phyloP scores from a whole-genome alignment of 2,329 filamentous ascomycete genomes.

The Aspergillus hiratsukae region DNA sequence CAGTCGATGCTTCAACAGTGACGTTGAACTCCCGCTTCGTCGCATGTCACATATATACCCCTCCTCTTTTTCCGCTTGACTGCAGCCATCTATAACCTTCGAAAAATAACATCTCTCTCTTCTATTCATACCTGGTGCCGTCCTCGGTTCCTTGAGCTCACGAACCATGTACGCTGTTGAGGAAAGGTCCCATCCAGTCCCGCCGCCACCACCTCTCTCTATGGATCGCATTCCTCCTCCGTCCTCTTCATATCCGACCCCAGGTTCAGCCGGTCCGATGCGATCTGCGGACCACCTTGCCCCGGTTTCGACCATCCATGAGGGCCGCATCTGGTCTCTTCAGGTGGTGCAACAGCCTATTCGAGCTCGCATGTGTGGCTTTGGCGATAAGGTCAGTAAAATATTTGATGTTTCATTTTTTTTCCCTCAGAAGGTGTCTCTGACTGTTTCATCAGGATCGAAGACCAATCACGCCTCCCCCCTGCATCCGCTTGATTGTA shows the following conservation, averaged over 20 bases:
- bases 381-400: constrained; percentile 82
- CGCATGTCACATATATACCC: constrained; percentile 18
- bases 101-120: background rate
- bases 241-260: constrained; percentile 33
- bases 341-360: constrained; percentile 85
- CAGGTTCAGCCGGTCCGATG: constrained; percentile 29
- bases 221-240: constrained; percentile 38
- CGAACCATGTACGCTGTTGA: constrained; percentile 37
- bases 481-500: constrained; percentile 80
- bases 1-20: constrained; percentile 25
- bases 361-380: constrained; percentile 95
- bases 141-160: constrained; percentile 22
- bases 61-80: constrained; percentile 6
- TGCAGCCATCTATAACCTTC: constrained; percentile 1
- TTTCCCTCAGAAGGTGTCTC: background rate
- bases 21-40: constrained; percentile 7
- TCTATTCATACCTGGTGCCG: constrained; percentile 10
- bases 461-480: constrained; percentile 90
- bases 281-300: constrained; percentile 33
- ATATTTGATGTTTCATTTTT: background rate
- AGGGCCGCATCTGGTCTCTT: constrained; percentile 54
- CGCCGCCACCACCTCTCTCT: constrained; percentile 34
- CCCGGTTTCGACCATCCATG: constrained; percentile 37
- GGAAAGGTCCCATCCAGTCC: constrained; percentile 33
- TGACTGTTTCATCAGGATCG: constrained; percentile 61